Evolutionary conservation across 768 basidiomycete genomes (phyloP), one percentile per base, ranked within the genome.

Genomic region (Cystofilobasidium capitatum): DNA sequence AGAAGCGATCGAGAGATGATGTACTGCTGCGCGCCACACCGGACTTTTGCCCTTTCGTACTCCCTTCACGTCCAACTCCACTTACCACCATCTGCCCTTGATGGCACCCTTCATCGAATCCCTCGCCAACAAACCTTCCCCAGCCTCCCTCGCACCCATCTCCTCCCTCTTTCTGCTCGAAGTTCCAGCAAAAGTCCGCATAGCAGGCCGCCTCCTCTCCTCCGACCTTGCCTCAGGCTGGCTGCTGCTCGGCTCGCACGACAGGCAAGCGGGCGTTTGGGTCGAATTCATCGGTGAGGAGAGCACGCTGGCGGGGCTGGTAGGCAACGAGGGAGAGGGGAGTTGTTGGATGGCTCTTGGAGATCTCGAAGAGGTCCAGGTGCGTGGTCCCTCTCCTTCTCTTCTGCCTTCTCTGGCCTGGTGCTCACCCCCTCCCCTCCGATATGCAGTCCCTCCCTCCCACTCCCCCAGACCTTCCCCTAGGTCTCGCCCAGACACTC

Each of bases 281-380:
- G 51, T 64, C 51, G 63, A 64, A 16, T 37, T 35, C 26, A 39
- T 64, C 39, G 36, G 31, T 1, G 37, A 22, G 24, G 63, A 55
- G 12, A 51, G 63, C 26, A 16, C 26, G 29, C 20, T 47, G 20
- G 39, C 36, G 14, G 37, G 51, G 24, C 12, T 42, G 10, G 51
- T 55, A 16, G 37, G 36, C 2, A 31, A 24, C 0, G 51, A 64
- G 7, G 63, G 63, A 29, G 14, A 17, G 2, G 26, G 39, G 16
- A 64, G 63, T 39, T 39, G 37, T 29, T 64, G 63, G 63, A 57
- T 57, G 39, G 40, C 54, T 13, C 26, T 31, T 0, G 63, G 51
- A 14, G 51, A 55, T 4, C 37, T 64, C 14, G 29, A 17, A 9
- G 3, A 29, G 5, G 47, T 33, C 8, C 1, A 2, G 6, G 47